A percentile compares a stretch with the other conserved stretches of the same genome.
These are phyloP conservation scores for Melanogaster broomeanus DNA, from an alignment of 768 basidiomycete species.

Conservation along the genomic window DNA sequence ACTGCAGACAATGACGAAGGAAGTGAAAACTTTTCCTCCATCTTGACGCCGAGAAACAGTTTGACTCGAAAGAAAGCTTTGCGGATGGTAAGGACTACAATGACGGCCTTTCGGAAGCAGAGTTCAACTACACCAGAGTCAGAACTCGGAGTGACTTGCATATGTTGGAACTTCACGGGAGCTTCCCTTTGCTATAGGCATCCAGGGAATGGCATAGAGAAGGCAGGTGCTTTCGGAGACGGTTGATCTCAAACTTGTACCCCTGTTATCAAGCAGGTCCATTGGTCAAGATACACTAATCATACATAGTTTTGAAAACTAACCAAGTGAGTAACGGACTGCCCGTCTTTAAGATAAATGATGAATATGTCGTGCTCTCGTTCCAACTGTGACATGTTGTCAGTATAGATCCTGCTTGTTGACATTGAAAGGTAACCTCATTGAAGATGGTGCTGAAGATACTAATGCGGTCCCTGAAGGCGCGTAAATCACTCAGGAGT, in stretches of 20 bases:
- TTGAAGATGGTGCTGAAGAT: conserved; percentile 11
- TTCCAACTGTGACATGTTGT: conserved; percentile 7
- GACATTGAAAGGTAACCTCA: conserved; percentile 6
- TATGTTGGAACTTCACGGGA: background rate
- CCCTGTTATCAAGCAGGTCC: conserved; percentile 3
- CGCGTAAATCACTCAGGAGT: conserved; percentile 10
- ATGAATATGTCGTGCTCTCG: conserved; percentile 18
- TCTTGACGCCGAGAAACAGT: conserved; percentile 43
- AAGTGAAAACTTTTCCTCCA: conserved; percentile 38
- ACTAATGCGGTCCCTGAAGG: conserved; percentile 6
- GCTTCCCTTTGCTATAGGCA: conserved; percentile 18
- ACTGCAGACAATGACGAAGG: conserved; percentile 16
- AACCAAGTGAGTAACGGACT: conserved; percentile 11
- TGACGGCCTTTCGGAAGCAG: too few relatives aligned
- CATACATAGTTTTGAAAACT: background rate
- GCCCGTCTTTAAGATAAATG: conserved; percentile 22
- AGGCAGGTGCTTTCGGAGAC: conserved; percentile 16
- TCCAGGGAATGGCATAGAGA: conserved; percentile 14
- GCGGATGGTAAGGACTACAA: conserved; percentile 4
- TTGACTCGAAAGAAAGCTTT: conserved; percentile 48
- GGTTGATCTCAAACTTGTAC: conserved; percentile 18
- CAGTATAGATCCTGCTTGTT: background rate
- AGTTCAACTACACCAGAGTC: too few relatives aligned
- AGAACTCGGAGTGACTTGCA: too few relatives aligned
- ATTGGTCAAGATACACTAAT: background rate